phyloP scores from a whole-genome alignment of 305 asterid species.

The Plantago lanceolata region DNA sequence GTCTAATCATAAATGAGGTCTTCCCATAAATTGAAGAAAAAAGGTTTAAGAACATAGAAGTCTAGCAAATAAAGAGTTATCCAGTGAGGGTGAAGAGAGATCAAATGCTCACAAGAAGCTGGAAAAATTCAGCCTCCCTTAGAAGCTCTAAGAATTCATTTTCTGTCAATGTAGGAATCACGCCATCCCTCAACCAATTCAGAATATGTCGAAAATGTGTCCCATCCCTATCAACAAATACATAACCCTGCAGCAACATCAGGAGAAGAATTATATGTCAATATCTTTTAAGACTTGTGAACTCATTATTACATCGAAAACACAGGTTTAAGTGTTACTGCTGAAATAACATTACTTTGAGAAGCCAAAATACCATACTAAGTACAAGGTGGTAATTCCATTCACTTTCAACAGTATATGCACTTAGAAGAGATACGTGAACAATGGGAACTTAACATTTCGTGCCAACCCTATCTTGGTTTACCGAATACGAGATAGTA shows the following conservation, averaged over 20 bases:
- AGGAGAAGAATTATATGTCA: conserved; percentile 14
- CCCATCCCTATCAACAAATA: conserved; percentile 91
- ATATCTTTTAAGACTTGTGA: conserved; percentile 7
- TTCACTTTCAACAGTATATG: background rate
- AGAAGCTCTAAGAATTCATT: conserved; percentile 63
- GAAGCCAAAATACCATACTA: background rate
- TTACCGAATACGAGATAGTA: background rate
- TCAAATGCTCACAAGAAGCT: conserved; percentile 63
- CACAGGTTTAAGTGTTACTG: conserved; percentile 1
- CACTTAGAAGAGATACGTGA: background rate
- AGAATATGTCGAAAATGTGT: conserved; percentile 79
- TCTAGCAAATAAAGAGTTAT: background rate
- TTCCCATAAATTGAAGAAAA: background rate
- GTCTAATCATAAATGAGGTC: background rate
- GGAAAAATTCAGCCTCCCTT: conserved; percentile 87
- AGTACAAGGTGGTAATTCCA: background rate
- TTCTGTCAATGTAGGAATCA: conserved; percentile 64
- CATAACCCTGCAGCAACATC: conserved; percentile 55
- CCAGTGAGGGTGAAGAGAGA: conserved; percentile 1
- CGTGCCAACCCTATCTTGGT: background rate
- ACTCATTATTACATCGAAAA: conserved; percentile 4
- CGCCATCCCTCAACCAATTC: conserved; percentile 95
- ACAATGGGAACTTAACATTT: background rate
- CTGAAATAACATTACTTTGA: background rate
- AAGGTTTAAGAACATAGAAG: background rate